Evolutionary conservation across 768 basidiomycete genomes (phyloP).

Genomic region (Sarcodon sp.): DNA sequence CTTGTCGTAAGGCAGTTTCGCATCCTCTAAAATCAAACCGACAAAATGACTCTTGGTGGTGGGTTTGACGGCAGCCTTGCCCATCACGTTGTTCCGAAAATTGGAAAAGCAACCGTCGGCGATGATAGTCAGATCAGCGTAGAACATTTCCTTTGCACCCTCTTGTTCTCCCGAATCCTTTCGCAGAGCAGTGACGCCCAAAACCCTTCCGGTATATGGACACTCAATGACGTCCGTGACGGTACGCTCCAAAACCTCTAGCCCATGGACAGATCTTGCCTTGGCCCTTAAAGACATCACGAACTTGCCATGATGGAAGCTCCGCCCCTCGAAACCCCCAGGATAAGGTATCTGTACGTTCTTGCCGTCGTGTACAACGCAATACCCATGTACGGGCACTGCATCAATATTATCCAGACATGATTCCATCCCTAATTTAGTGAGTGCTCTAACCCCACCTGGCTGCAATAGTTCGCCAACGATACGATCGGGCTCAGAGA

Average conservation of each 20-base stretch:
- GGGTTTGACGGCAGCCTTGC: conserved; percentile 31
- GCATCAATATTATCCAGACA: conserved; percentile 86
- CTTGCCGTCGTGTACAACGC: conserved; percentile 53
- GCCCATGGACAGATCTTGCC: conserved; percentile 44
- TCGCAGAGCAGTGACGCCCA: conserved; percentile 54
- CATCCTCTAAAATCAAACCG: conserved; percentile 74
- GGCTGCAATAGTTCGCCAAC: conserved; percentile 97
- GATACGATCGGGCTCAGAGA: conserved; percentile 89
- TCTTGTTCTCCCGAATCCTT: conserved; percentile 25
- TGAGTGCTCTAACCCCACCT: conserved; percentile 69
- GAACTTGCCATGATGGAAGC: conserved; percentile 92
- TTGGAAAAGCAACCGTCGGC: conserved; percentile 96
- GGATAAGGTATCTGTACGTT: conserved; percentile 89
- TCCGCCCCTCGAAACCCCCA: conserved; percentile 51
- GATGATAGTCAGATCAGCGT: conserved; percentile 71
- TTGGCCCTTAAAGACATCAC: conserved; percentile 66
- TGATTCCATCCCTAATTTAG: conserved; percentile 61
- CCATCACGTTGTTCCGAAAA: conserved; percentile 65
- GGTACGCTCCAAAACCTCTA: conserved; percentile 78
- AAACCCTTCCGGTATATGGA: conserved; percentile 33
- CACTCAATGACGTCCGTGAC: conserved; percentile 65
- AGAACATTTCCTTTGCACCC: conserved; percentile 31
- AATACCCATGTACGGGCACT: conserved; percentile 74
- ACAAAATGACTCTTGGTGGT: conserved; percentile 68
- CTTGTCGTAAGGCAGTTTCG: conserved; percentile 54